Base-by-base conservation (phyloP, 495 filamentous ascomycete species). In the Daldinia decipiens region DNA sequence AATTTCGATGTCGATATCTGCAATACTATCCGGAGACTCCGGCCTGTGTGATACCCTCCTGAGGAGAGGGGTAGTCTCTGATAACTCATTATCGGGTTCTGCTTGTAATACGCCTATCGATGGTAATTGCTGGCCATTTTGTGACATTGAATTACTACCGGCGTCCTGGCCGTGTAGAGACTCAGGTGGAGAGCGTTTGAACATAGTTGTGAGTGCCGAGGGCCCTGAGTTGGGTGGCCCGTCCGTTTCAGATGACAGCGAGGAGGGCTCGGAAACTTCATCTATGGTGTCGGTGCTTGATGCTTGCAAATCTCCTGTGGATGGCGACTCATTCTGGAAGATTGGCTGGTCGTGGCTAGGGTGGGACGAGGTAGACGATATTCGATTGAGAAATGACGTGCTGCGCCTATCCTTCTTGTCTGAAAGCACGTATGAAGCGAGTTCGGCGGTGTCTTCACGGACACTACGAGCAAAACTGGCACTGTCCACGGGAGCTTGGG, bases 391-490 rank as follows among this genome's bases (percentile, higher is more conserved):
- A 54, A 85, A 82, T 27, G 81, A 76, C 38, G 78, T 71, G 60
- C 76, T 80, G 24, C 71, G 77, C 53, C 74, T 76, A 61, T 81
- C 78, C 40, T 82, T 74, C 60, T 86, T 84, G 72, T 90, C 87
- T 58, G 91, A 92, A 34, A 98, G 83, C n/a, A 91, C 91, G 70
- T 92, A 92, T 5, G 87, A 92, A 26, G 95, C 95, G 36, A 99
- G 86, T 77, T 97, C 93, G 34, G 93, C 93, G 1, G 95, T 97
- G 74, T 97, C 90, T 77, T 97, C 92, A 59, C 95, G 90, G 12
- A 99, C 91, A 63, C 88, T 91, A 47, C 88, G 86, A 24, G 91
- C 88, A 79, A 92, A 91, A 61, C 91, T 88, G 6, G 87, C 86
- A 68, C 85, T 88, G 73, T 96, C 92, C 81, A 84, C 67, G 4